Conservation (phyloP, 2,329 filamentous ascomycete genomes). For the Verticillium nonalfalfae region DNA sequence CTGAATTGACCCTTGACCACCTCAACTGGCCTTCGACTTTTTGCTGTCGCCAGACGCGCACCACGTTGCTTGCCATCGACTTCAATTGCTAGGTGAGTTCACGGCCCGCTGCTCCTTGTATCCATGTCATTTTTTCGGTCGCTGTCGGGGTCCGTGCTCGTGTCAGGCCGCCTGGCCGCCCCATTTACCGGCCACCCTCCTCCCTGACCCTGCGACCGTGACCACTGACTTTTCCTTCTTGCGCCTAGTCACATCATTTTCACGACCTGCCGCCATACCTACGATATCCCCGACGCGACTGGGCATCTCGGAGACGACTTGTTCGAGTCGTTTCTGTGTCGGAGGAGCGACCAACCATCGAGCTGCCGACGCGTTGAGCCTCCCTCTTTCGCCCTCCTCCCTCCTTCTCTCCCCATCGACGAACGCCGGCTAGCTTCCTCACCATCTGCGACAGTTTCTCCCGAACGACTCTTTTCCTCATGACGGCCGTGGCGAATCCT, state of each 20-base stretch:
- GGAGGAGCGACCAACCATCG: not conserved
- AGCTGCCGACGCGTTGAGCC: not conserved
- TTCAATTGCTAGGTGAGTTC: constrained; percentile 10
- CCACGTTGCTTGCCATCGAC: constrained; percentile 10
- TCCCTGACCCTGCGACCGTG: not conserved
- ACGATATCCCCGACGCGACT: not conserved
- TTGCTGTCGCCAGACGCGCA: constrained; percentile 10
- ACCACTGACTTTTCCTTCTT: not conserved
- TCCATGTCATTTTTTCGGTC: not conserved
- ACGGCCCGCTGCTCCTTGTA: not conserved
- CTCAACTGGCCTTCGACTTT: not conserved
- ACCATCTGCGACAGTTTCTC: not conserved
- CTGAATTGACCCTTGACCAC: not conserved
- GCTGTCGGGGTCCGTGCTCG: not conserved
- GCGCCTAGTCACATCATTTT: not conserved
- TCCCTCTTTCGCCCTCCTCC: not conserved
- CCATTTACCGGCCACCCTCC: not conserved
- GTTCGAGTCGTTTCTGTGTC: not conserved
- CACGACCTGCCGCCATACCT: not conserved
- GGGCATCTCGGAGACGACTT: not conserved
- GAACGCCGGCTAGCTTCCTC: not conserved
- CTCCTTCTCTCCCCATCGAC: not conserved
- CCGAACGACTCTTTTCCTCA: constrained; percentile 32
- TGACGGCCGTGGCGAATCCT: constrained; percentile 64
- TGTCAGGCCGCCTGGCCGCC: not conserved